These are phyloP conservation scores for Coniosporium tulheliwenetii DNA, from an alignment of 2,329 filamentous ascomycete genomes.

Conservation along the genomic window DNA sequence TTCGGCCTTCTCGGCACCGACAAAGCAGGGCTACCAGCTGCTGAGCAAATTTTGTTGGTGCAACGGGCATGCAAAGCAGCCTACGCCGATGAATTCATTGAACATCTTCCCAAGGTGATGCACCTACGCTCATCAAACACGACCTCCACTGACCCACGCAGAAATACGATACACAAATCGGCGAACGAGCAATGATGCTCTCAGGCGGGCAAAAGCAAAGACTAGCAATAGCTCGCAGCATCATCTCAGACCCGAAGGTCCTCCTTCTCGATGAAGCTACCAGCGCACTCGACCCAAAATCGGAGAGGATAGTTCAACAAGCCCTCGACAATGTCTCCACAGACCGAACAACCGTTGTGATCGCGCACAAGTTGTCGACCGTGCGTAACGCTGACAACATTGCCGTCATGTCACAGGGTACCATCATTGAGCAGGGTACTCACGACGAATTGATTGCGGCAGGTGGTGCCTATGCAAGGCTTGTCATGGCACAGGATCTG, in stretches of 20 bases:
- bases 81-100: conserved; percentile 6
- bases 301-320: conserved; percentile 28
- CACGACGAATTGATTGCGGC: conserved; percentile 42
- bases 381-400: conserved; percentile 55
- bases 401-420: conserved; percentile 47
- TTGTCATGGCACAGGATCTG: conserved; percentile 16
- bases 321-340: conserved; percentile 30
- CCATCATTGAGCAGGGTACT: conserved; percentile 46
- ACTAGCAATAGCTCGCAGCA: conserved; percentile 22
- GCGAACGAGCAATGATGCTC: conserved; percentile 32
- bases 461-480: conserved; percentile 25
- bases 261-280: conserved; percentile 36
- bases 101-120: conserved; percentile 4
- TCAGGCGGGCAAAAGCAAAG: conserved; percentile 37
- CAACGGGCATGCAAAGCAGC: neutral
- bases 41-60: conserved; percentile 12
- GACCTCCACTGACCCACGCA: neutral
- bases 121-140: too few species aligned
- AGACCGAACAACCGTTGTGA: conserved; percentile 34
- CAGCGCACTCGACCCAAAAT: conserved; percentile 31
- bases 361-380: conserved; percentile 52
- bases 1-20: conserved; percentile 15
- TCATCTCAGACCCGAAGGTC: conserved; percentile 26
- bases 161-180: conserved; percentile 31
- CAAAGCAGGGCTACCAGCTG: too few species aligned